These are phyloP conservation scores for Trifolium dubium DNA, from an alignment of 306 rosid species.

Conservation along the genomic window DNA sequence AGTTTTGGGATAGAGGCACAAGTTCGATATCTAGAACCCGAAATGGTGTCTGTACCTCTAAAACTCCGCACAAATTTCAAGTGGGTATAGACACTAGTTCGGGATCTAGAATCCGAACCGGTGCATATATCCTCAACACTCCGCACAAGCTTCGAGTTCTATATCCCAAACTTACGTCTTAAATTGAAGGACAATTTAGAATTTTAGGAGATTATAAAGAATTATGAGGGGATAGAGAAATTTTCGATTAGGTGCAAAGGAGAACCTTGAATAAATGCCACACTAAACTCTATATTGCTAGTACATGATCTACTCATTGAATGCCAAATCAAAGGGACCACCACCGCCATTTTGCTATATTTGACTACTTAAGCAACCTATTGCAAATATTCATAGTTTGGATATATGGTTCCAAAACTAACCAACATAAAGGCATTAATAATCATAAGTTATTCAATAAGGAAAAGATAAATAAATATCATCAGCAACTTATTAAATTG, in stretches of 20 bases:
- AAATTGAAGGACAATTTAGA: no score
- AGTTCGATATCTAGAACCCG: no score
- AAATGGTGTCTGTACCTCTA: no score
- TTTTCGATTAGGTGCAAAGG: slow-evolving; percentile 32
- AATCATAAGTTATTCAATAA: not conserved
- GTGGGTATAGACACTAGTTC: no score
- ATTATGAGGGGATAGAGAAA: no score
- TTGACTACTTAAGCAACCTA: slow-evolving; percentile 29
- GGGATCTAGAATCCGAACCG: no score
- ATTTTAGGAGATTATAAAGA: no score
- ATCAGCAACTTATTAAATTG: slow-evolving; percentile 20
- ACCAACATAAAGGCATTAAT: not conserved
- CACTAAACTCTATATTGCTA: not conserved
- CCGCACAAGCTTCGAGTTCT: no score
- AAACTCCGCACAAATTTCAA: no score
- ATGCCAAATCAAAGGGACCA: slow-evolving; percentile 38
- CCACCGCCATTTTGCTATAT: slow-evolving; percentile 31
- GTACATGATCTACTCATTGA: slow-evolving; percentile 36
- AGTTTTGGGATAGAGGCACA: no score
- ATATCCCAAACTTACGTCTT: no score
- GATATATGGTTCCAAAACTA: slow-evolving; percentile 8
- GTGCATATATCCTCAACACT: no score
- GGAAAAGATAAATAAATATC: not conserved
- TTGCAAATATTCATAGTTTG: not conserved
- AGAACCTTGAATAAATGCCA: slow-evolving; percentile 39